These are phyloP conservation scores for Paulownia fortunei DNA, from an alignment of 257 asterid species.

Conservation along the genomic window DNA sequence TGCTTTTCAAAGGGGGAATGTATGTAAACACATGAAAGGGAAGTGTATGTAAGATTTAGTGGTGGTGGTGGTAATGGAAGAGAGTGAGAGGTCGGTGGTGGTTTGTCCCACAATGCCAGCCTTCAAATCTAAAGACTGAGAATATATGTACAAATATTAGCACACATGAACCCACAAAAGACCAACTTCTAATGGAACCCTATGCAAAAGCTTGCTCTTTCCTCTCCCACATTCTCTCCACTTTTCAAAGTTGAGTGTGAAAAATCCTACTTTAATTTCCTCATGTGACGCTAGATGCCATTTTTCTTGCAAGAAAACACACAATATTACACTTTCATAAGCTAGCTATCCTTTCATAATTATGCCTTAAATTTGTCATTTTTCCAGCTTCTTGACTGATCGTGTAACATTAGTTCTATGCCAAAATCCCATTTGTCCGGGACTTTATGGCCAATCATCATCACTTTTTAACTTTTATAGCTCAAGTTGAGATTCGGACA, in stretches of 20 bases:
- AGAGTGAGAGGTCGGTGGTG: slow-evolving; percentile 50
- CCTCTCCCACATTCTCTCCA: slow-evolving; percentile 5
- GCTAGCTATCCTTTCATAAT: not conserved
- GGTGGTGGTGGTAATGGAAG: slow-evolving; percentile 31
- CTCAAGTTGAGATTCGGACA: slow-evolving; percentile 23
- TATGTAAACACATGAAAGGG: slow-evolving; percentile 32
- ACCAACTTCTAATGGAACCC: slow-evolving; percentile 53
- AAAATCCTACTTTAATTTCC: slow-evolving; percentile 31
- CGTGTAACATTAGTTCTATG: not conserved
- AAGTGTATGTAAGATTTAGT: slow-evolving; percentile 11
- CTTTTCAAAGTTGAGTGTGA: slow-evolving; percentile 36
- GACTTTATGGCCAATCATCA: slow-evolving; percentile 14
- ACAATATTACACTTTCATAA: slow-evolving; percentile 9
- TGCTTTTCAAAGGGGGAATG: slow-evolving; percentile 34
- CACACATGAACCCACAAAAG: slow-evolving; percentile 33
- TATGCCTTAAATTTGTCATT: slow-evolving; percentile 39
- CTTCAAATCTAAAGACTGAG: slow-evolving; percentile 34
- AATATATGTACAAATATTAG: slow-evolving; percentile 5
- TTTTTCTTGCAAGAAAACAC: slow-evolving; percentile 22
- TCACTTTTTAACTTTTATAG: slow-evolving; percentile 14
- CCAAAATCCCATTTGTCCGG: not conserved
- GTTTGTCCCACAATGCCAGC: slow-evolving; percentile 56
- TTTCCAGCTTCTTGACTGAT: slow-evolving; percentile 19
- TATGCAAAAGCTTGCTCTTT: slow-evolving; percentile 44
- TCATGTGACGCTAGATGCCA: slow-evolving; percentile 34